These are phyloP conservation scores for Candida andamanensis DNA, from an alignment of 805 yeast species.

Conservation along the genomic window DNA sequence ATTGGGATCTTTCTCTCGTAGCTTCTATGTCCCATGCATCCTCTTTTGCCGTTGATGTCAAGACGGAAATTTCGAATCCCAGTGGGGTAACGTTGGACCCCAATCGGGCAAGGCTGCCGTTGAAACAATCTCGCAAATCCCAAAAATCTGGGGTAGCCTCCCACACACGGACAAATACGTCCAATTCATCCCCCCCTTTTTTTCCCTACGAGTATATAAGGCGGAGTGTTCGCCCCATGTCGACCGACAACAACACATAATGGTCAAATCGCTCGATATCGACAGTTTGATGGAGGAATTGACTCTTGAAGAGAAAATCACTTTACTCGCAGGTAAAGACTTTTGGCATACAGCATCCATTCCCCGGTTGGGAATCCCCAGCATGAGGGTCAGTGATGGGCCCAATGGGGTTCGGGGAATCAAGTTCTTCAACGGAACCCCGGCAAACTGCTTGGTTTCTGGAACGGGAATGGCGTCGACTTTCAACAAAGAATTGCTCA, in stretches of 20 bases:
- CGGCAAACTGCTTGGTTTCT: constrained; percentile 56
- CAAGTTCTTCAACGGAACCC: constrained; percentile 45
- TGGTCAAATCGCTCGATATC: constrained; percentile 18
- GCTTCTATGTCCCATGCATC: no score
- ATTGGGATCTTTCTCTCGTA: no score
- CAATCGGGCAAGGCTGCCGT: no score
- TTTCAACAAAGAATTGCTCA: constrained; percentile 46
- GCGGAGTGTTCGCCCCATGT: no score
- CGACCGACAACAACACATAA: background rate
- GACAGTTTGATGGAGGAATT: constrained; percentile 25
- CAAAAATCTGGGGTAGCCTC: no score
- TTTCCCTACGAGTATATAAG: no score
- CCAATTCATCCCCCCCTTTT: no score
- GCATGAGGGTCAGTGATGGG: constrained; percentile 50
- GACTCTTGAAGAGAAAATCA: constrained; percentile 31
- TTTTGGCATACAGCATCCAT: constrained; percentile 48
- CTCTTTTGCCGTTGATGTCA: no score
- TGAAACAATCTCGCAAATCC: no score
- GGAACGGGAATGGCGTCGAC: constrained; percentile 59
- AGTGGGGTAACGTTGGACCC: no score
- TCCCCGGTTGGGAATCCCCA: constrained; percentile 39
- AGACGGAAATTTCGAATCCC: no score
- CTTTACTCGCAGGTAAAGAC: constrained; percentile 37
- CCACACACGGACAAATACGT: no score
- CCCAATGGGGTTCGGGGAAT: constrained; percentile 65